A percentile compares a stretch with the other conserved stretches of the same genome.
Evolutionary conservation across 2,329 filamentous ascomycete genomes (phyloP).

Genomic region (Pestalotiopsis sp.): DNA sequence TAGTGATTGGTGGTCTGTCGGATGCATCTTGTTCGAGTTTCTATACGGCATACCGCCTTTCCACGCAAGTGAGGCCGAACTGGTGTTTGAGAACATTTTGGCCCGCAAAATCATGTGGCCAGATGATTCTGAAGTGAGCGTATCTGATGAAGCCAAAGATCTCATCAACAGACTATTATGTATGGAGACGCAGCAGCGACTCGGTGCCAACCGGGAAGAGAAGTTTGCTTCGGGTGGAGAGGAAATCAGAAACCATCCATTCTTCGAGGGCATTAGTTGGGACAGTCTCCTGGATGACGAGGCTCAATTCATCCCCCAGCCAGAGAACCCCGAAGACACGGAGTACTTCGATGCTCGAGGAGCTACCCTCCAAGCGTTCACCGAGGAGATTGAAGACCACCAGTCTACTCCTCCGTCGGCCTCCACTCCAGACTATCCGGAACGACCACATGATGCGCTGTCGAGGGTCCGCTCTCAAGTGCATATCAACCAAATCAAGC

Average conservation of each 20-base stretch:
- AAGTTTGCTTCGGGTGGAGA: constrained; percentile 82
- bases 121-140: constrained; percentile 74
- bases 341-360: constrained; percentile 96
- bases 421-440: constrained; percentile 75
- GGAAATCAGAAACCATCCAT: constrained; percentile 86
- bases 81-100: constrained; percentile 96
- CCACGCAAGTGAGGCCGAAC: constrained; percentile 84
- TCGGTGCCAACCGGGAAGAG: constrained; percentile 85
- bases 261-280: constrained; percentile 90
- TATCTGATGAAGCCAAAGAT: constrained; percentile 88
- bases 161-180: constrained; percentile 92
- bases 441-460: constrained; percentile 91
- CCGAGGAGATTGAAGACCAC: constrained; percentile 85
- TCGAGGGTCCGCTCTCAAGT: constrained; percentile 82
- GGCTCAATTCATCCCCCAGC: constrained; percentile 90
- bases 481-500: constrained; percentile 78
- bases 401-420: constrained; percentile 75
- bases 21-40: constrained; percentile 97
- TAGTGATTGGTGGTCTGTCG: constrained; percentile 99
- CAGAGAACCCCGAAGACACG: constrained; percentile 93
- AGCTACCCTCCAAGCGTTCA: constrained; percentile 88
- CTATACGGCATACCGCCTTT: constrained; percentile 93
- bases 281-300: constrained; percentile 90
- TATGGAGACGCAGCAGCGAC: constrained; percentile 75
- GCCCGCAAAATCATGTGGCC: constrained; percentile 91